phyloP scores from a whole-genome alignment of 177 flowering plant genomes.

The Vitis hybrid region DNA sequence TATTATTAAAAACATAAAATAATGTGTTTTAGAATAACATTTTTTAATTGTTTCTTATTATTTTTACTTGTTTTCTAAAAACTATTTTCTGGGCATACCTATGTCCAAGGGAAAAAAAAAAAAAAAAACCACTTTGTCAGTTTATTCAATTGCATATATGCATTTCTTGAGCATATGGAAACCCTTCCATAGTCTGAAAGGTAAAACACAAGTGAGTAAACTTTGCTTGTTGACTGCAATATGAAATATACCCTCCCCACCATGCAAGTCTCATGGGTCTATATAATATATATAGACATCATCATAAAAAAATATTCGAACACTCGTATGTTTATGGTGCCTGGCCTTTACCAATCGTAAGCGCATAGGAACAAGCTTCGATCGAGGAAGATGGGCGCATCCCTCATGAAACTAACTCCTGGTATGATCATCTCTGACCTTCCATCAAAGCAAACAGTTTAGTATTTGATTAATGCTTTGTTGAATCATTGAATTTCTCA shows the following conservation, averaged over 20 bases:
- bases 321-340: background rate
- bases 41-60: too few species aligned
- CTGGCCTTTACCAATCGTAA: too few species aligned
- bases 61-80: too few species aligned
- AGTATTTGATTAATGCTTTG: conserved; percentile 1
- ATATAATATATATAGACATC: background rate
- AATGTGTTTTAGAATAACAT: too few species aligned
- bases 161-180: background rate
- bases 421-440: conserved; percentile 13
- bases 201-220: background rate
- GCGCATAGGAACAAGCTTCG: too few species aligned
- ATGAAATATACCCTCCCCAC: conserved; percentile 16
- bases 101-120: too few species aligned
- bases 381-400: conserved; percentile 35
- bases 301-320: background rate
- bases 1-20: too few species aligned
- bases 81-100: too few species aligned
- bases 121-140: fast-evolving
- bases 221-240: conserved; percentile 2
- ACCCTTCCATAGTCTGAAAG: too few species aligned
- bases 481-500: background rate
- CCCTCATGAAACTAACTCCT: conserved; percentile 29
- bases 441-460: background rate
- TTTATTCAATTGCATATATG: too few species aligned
- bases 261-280: background rate